Conservation (phyloP, 805 yeast genomes). For the Vanderwaltozyma tropicalis region DNA sequence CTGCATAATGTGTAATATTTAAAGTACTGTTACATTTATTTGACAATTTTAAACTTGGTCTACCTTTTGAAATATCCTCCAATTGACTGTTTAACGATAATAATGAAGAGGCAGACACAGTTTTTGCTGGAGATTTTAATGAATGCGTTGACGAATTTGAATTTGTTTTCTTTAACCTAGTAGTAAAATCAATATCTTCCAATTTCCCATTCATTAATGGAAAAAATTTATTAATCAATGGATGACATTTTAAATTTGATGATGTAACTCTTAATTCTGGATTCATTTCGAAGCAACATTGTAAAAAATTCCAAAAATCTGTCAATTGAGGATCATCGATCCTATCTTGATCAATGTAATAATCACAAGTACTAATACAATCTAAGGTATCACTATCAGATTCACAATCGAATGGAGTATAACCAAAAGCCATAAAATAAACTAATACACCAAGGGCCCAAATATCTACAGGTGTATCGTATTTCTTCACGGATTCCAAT, state of each 20-base stretch:
- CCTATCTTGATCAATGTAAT: conserved; percentile 47
- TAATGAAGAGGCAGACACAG: conserved; percentile 2
- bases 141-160: conserved; percentile 8
- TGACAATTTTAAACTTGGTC: not conserved
- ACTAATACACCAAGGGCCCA: conserved; percentile 72
- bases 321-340: conserved; percentile 39
- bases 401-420: conserved; percentile 71
- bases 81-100: not conserved
- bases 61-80: not conserved
- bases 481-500: conserved; percentile 23
- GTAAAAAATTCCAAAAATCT: conserved; percentile 46
- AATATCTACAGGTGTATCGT: conserved; percentile 51
- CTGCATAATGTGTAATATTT: not conserved
- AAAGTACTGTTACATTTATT: not conserved
- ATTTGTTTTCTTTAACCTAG: not conserved
- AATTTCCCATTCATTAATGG: not conserved
- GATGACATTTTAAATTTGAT: conserved; percentile 34
- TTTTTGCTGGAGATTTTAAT: conserved; percentile 15
- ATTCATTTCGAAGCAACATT: conserved; percentile 38
- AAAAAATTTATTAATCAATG: conserved; percentile 21
- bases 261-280: conserved; percentile 38
- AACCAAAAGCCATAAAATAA: conserved; percentile 62
- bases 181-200: not conserved
- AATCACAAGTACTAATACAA: conserved; percentile 52
- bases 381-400: conserved; percentile 55